phyloP scores from a whole-genome alignment of 2,329 filamentous ascomycete species.

The Grosmannia serpens region DNA sequence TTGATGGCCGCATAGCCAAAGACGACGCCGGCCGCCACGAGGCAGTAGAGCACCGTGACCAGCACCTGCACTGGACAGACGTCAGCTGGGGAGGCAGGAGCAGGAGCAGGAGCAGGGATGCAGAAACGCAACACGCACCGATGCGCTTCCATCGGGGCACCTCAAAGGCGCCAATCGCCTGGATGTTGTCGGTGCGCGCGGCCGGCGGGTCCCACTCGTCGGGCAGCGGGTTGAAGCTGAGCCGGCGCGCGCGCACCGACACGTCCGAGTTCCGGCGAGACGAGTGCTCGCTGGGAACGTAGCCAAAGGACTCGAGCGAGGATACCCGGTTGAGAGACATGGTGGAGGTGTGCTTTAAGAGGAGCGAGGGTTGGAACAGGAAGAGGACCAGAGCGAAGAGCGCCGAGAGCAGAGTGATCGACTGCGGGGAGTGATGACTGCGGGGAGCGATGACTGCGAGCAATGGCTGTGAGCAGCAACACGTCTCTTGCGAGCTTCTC shows the following conservation, averaged over 20 bases:
- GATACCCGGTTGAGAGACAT: constrained; percentile 44
- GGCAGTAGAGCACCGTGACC: constrained; percentile 27
- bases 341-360: neutral
- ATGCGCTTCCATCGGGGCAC: constrained; percentile 43
- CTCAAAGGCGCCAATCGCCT: constrained; percentile 40
- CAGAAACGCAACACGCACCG: constrained; percentile 19
- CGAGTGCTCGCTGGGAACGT: constrained; percentile 23
- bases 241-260: constrained; percentile 34
- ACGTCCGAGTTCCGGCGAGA: constrained; percentile 33
- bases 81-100: neutral
- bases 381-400: neutral
- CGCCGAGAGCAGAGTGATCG: neutral
- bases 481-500: no score
- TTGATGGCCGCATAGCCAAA: constrained; percentile 83
- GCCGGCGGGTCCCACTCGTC: constrained; percentile 36
- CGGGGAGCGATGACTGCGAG: neutral
- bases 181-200: constrained; percentile 27
- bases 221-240: constrained; percentile 44
- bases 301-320: constrained; percentile 41
- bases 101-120: no score
- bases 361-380: neutral
- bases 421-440: neutral
- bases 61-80: constrained; percentile 25
- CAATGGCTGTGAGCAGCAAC: no score
- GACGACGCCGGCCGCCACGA: constrained; percentile 62